Conservation (phyloP, 805 yeast species). For the Blastobotrys chiropterorum region DNA sequence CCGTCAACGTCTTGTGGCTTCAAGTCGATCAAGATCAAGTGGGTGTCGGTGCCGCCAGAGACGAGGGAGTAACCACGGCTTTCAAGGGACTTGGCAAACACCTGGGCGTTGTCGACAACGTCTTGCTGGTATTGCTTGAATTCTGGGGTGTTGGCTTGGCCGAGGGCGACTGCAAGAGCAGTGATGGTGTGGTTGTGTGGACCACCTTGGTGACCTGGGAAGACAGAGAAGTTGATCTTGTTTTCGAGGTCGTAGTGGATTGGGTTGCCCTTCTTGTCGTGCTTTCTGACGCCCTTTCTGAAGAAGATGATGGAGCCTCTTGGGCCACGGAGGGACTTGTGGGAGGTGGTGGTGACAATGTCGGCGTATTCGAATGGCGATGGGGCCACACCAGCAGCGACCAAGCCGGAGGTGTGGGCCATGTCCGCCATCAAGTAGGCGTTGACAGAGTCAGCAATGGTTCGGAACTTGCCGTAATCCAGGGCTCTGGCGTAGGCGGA, state of each 20-base stretch:
- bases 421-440: slow-evolving; percentile 90
- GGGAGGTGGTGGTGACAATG: slow-evolving; percentile 96
- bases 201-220: slow-evolving; percentile 99
- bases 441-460: slow-evolving; percentile 87
- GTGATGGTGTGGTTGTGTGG: slow-evolving; percentile 98
- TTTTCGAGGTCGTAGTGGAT: slow-evolving; percentile 80
- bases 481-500: slow-evolving; percentile 90
- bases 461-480: slow-evolving; percentile 84
- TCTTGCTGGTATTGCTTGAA: slow-evolving; percentile 78
- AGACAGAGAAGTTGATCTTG: slow-evolving; percentile 90
- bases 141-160: slow-evolving; percentile 86
- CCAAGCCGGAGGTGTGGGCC: slow-evolving; percentile 97
- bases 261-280: slow-evolving; percentile 79
- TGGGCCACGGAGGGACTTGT: slow-evolving; percentile 97
- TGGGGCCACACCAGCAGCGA: slow-evolving; percentile 89
- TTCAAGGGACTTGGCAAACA: slow-evolving; percentile 63
- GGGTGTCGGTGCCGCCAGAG: slow-evolving; percentile 92
- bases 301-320: slow-evolving; percentile 98
- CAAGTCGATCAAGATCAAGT: slow-evolving; percentile 78
- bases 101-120: slow-evolving; percentile 75
- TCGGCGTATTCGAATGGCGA: slow-evolving; percentile 93
- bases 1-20: slow-evolving; percentile 83
- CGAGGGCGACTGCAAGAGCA: slow-evolving; percentile 91
- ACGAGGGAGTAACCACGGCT: slow-evolving; percentile 70
- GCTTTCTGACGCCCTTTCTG: slow-evolving; percentile 87